phyloP scores from a whole-genome alignment of 805 yeast genomes.

The Jamesozyma rosinii region DNA sequence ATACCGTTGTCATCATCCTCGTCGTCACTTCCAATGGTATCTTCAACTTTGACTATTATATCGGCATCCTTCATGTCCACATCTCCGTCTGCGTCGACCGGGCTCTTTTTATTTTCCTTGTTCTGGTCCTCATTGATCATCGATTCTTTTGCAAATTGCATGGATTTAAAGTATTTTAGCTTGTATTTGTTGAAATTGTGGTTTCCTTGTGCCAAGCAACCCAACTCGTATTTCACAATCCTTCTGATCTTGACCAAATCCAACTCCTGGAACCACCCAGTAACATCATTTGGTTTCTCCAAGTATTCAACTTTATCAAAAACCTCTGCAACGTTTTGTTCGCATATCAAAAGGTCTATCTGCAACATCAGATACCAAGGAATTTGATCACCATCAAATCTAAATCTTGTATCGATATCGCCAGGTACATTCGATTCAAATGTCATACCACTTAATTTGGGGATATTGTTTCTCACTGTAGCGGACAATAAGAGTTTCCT shows the following conservation, averaged over 20 bases:
- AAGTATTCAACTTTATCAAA: conserved; percentile 42
- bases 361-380: conserved; percentile 70
- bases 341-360: conserved; percentile 66
- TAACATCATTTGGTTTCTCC: conserved; percentile 33
- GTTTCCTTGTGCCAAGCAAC: conserved; percentile 46
- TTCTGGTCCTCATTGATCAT: conserved; percentile 24
- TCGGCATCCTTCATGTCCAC: conserved; percentile 15
- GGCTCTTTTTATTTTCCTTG: conserved; percentile 14
- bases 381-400: conserved; percentile 61
- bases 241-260: conserved; percentile 57
- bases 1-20: conserved; percentile 28
- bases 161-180: conserved; percentile 33
- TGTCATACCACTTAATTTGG: conserved; percentile 24
- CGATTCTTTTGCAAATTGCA: conserved; percentile 36
- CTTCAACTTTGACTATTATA: background rate
- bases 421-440: conserved; percentile 29
- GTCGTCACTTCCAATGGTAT: conserved; percentile 5
- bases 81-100: conserved; percentile 24
- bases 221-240: conserved; percentile 63
- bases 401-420: conserved; percentile 39
- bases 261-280: conserved; percentile 69
- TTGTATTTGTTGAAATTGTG: conserved; percentile 36
- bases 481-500: conserved; percentile 21
- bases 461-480: conserved; percentile 24
- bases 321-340: conserved; percentile 43